Conservation (phyloP, 1,139 yeast genomes). For the Geotrichum europaeum region DNA sequence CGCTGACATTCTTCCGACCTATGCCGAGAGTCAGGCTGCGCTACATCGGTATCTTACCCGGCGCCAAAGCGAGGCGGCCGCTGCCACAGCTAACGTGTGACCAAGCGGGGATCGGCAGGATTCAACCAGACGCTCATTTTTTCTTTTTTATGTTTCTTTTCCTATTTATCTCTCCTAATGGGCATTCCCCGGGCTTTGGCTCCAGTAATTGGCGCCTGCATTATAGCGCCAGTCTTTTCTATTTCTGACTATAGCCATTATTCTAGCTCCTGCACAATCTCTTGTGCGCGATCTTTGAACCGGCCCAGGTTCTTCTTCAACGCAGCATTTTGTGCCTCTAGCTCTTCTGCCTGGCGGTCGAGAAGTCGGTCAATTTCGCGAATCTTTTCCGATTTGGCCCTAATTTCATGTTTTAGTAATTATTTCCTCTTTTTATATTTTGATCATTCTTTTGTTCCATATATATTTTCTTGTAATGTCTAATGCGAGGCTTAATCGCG, state of each 20-base stretch:
- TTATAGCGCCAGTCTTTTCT: background rate
- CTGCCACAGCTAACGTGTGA: background rate
- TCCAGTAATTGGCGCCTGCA: background rate
- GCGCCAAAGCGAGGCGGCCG: background rate
- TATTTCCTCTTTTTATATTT: background rate
- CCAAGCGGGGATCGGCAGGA: background rate
- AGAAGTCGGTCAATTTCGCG: conserved; percentile 7
- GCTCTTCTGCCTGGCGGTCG: conserved; percentile 10
- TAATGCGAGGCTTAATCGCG: background rate
- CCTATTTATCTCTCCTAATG: background rate
- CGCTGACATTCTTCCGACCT: background rate
- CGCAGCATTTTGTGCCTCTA: conserved; percentile 7
- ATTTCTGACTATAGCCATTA: background rate
- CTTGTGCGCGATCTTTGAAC: conserved; percentile 12
- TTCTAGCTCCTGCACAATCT: conserved; percentile 15
- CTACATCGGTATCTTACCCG: background rate
- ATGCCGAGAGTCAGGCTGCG: conserved; percentile 4
- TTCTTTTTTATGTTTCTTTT: background rate
- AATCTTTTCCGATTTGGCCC: conserved; percentile 14
- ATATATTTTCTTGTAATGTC: background rate
- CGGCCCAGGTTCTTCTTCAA: conserved; percentile 9
- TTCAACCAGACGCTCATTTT: background rate
- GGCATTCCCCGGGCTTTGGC: background rate
- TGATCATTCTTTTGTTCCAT: background rate
- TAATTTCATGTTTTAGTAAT: background rate